Base-by-base conservation (phyloP, 129 eudicot genomes). In the Oenanthe sinensis region DNA sequence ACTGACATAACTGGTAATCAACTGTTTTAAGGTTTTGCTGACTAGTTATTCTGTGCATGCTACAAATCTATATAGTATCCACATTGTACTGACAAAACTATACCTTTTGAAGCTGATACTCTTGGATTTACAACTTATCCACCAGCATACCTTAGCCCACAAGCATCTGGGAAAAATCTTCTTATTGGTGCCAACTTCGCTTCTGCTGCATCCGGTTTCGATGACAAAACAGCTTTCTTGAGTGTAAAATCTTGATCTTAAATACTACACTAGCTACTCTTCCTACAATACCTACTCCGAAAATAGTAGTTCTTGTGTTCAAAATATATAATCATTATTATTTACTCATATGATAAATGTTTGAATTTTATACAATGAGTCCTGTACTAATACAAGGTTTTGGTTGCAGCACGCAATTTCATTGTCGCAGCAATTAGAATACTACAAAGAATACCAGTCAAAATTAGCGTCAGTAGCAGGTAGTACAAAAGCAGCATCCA, bases 191-290 rank as follows among this genome's bases (percentile, higher is more conserved):
- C 93, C 70, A 94, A 91, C 75, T 94, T 94, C 55, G 98, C 97
- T 20, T 94, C 98, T 42, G 98, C 98, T 45, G 98, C 90, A 81
- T 80, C 97, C 36, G 98, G 98, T 33, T 94, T 82, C 65, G 98
- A 94, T 83, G 97, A 94, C 26, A 85, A 82, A 82, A 88, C 98
- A 26, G 85, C 98, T 78, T 7, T 65, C 69, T 78, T 82, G 2
- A 89, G 84, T 62, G 98, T 94, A 85, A 81, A 40, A 20, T 24
- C 52, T 72, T 19, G 14, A 22, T 72, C 76, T 72, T 43, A 72
- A 72, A 6, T 39, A 70, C 52, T 70, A 70, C 6, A 19, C 46
- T 19, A 12, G 43, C n/a, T 2, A 19, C 7, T 69, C 42, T 37
- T 30, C 44, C 24, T 69, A 2, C 73, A 30, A 4, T 28, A 2